These are phyloP conservation scores for Neckera pumila DNA, from an alignment of 225 moss, liverwort and hornwort species.

Conservation along the genomic window DNA sequence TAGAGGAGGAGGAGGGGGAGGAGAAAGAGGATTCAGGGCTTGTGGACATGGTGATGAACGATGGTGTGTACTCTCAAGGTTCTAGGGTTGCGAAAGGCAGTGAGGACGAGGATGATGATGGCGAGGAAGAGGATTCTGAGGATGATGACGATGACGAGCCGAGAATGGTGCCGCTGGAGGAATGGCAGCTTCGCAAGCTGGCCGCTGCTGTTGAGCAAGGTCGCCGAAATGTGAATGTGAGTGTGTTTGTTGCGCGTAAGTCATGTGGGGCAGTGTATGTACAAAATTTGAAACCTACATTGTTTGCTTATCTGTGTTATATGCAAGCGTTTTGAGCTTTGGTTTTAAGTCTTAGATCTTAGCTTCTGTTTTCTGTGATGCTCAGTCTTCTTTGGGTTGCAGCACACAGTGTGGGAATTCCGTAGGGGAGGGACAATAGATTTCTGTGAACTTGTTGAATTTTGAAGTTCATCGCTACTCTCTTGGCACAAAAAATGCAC, in stretches of 20 bases:
- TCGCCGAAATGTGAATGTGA: constrained; percentile 81
- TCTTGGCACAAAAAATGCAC: neutral
- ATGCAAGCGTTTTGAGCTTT: neutral
- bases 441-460: neutral
- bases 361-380: neutral
- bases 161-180: constrained; percentile 60
- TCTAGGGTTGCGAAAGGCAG: neutral
- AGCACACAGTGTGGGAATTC: neutral
- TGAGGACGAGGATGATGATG: neutral
- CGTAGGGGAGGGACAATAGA: neutral
- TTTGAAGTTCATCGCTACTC: neutral
- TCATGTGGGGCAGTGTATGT: neutral
- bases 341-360: neutral
- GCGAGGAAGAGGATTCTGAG: constrained; percentile 5
- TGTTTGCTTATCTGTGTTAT: neutral
- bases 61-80: constrained; percentile 35
- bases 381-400: neutral
- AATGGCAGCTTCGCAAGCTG: constrained; percentile 77
- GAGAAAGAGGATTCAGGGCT: constrained; percentile 1
- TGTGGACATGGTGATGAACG: constrained; percentile 39
- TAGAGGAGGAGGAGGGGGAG: neutral
- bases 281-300: neutral
- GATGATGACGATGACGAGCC: constrained; percentile 51
- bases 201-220: constrained; percentile 70
- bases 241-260: neutral